phyloP scores from a whole-genome alignment of 2,329 filamentous ascomycete species.

The Cryphonectria parasitica region DNA sequence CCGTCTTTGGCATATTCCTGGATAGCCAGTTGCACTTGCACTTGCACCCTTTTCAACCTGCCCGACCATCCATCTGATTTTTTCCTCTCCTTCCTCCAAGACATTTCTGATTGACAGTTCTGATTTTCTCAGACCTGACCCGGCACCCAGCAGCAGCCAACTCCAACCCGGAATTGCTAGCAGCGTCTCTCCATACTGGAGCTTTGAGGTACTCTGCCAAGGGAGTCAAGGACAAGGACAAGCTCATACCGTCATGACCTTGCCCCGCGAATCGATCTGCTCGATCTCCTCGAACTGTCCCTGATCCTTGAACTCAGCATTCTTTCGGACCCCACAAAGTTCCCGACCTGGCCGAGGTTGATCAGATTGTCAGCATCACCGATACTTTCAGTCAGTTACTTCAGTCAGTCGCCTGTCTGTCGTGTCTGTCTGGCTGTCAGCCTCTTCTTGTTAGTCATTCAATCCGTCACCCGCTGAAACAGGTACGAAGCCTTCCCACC shows the following conservation, averaged over 20 bases:
- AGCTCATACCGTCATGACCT: background rate
- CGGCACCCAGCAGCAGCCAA: background rate
- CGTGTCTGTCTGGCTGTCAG: background rate
- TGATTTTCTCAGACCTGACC: background rate
- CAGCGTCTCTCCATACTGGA: background rate
- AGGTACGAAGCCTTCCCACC: slow-evolving; percentile 1
- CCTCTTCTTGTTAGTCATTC: slow-evolving; percentile 5
- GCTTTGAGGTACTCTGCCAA: background rate
- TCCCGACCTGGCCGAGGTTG: slow-evolving; percentile 7
- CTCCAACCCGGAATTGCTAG: background rate
- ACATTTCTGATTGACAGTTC: too few relatives aligned
- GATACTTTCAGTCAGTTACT: background rate
- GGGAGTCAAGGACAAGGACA: background rate
- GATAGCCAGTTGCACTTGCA: background rate
- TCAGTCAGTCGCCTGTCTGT: background rate
- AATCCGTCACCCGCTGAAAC: slow-evolving; percentile 8
- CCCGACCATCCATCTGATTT: background rate
- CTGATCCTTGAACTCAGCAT: background rate
- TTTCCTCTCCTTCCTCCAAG: background rate
- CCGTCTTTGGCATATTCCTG: background rate
- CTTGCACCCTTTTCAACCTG: too few relatives aligned
- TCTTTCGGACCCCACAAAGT: background rate
- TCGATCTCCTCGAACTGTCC: background rate
- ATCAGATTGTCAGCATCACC: slow-evolving; percentile 9
- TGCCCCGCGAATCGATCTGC: slow-evolving; percentile 1